A percentile compares a stretch with the other conserved stretches of the same genome.
These are phyloP conservation scores for Acorus gramineus DNA, from an alignment of 106 monocot species.

Conservation along the genomic window DNA sequence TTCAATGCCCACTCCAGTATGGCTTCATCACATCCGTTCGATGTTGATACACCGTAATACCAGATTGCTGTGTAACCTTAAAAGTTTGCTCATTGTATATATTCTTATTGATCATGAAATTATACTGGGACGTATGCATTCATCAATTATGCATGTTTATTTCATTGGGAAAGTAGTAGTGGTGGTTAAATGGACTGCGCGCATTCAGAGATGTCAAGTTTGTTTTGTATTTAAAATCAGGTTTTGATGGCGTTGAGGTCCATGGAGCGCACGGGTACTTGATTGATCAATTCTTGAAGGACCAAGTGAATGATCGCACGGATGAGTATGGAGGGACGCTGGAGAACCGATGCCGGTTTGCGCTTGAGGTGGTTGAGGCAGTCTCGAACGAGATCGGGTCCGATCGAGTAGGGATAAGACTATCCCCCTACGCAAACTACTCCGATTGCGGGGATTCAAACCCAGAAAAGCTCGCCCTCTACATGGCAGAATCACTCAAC, in stretches of 20 bases:
- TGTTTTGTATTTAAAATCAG: neutral
- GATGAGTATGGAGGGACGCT: conserved; percentile 18
- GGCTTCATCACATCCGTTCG: too few relatives aligned
- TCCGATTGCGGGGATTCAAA: conserved; percentile 18
- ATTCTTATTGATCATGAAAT: too few relatives aligned
- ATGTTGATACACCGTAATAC: too few relatives aligned
- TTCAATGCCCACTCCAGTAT: too few relatives aligned
- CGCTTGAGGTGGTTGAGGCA: conserved; percentile 16
- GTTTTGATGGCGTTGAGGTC: conserved; percentile 15
- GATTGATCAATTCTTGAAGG: conserved; percentile 13
- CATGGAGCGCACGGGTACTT: conserved; percentile 12
- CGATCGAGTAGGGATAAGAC: conserved; percentile 15
- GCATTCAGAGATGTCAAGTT: too few relatives aligned
- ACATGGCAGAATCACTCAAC: conserved; percentile 18
- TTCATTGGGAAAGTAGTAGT: too few relatives aligned
- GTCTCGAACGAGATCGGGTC: conserved; percentile 18
- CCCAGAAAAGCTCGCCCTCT: conserved; percentile 11
- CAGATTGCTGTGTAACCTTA: too few relatives aligned
- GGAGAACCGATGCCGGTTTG: conserved; percentile 31
- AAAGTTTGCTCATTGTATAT: too few relatives aligned
- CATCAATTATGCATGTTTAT: too few relatives aligned
- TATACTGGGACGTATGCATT: too few relatives aligned
- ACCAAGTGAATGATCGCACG: conserved; percentile 7
- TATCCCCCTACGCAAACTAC: conserved; percentile 17
- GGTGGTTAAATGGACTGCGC: too few relatives aligned